A percentile compares a stretch with the other conserved stretches of the same genome.
phyloP scores from a whole-genome alignment of 305 asterid genomes.

The Fraxinus latifolia region DNA sequence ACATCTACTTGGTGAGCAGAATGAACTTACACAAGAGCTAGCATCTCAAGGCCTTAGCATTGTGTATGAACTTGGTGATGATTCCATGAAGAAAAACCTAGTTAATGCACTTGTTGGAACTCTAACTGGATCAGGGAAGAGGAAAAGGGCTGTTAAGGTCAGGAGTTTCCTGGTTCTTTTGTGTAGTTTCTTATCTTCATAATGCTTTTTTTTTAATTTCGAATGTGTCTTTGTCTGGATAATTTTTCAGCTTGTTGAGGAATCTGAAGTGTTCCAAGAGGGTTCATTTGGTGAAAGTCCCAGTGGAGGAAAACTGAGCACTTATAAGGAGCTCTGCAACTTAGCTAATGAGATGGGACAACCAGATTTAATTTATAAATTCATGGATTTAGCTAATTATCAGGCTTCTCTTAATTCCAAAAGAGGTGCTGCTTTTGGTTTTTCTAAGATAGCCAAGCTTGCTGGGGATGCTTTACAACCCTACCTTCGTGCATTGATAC shows the following conservation, averaged over 20 bases:
- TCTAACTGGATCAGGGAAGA: constrained; percentile 96
- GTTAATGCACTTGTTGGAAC: constrained; percentile 97
- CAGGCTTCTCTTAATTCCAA: constrained; percentile 94
- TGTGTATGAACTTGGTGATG: constrained; percentile 95
- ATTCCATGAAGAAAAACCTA: constrained; percentile 77
- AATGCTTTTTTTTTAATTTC: background rate
- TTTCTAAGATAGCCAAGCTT: constrained; percentile 95
- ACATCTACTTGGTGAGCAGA: constrained; percentile 88
- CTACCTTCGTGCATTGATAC: constrained; percentile 72
- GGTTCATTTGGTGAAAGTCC: constrained; percentile 95
- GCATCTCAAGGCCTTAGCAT: constrained; percentile 99
- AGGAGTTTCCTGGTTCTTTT: constrained; percentile 27
- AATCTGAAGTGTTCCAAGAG: constrained; percentile 90
- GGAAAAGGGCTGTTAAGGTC: constrained; percentile 97
- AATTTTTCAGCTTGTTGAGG: constrained; percentile 75
- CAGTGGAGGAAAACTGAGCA: constrained; percentile 89
- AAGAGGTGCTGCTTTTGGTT: constrained; percentile 99
- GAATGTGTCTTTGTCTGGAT: constrained; percentile 16
- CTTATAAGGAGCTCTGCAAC: constrained; percentile 96
- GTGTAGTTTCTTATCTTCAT: constrained; percentile 1
- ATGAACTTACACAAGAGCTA: constrained; percentile 94
- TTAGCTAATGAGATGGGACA: constrained; percentile 99
- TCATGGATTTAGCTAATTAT: constrained; percentile 97
- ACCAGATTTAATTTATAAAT: constrained; percentile 93
- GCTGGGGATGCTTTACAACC: constrained; percentile 99